phyloP scores from a whole-genome alignment of 306 rosid genomes.

The Lathyrus aphaca region DNA sequence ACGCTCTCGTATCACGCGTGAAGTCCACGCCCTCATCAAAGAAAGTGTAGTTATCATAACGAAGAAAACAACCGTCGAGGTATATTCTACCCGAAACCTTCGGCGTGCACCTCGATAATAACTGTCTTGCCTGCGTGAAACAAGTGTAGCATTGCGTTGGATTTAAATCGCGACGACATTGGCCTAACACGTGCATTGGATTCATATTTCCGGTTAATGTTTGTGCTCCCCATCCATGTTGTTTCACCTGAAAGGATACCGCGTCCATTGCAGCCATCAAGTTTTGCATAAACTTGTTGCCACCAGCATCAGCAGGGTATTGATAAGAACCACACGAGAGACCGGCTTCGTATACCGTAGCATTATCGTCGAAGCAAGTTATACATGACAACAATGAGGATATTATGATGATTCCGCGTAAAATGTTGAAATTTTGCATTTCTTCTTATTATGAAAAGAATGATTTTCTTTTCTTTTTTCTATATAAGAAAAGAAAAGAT shows the following conservation, averaged over 20 bases:
- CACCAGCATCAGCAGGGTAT: not conserved
- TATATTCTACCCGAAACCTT: constrained; percentile 44
- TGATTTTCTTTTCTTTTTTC: not conserved
- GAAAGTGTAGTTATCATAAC: constrained; percentile 52
- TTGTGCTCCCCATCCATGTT: constrained; percentile 36
- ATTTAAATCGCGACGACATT: constrained; percentile 49
- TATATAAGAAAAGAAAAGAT: not conserved
- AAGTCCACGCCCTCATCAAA: constrained; percentile 33
- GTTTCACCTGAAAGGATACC: constrained; percentile 37
- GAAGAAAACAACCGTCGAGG: constrained; percentile 62
- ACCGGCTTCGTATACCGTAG: constrained; percentile 10
- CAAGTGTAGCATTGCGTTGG: constrained; percentile 43
- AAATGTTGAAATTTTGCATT: constrained; percentile 37
- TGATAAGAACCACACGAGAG: constrained; percentile 40
- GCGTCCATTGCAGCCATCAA: constrained; percentile 39
- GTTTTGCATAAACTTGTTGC: constrained; percentile 9
- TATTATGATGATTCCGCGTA: constrained; percentile 19
- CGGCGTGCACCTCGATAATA: constrained; percentile 49
- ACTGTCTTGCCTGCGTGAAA: constrained; percentile 35
- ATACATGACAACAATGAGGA: not conserved
- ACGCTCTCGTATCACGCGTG: constrained; percentile 20
- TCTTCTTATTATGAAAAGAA: constrained; percentile 4
- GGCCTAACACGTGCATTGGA: constrained; percentile 45
- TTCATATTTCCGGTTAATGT: not conserved
- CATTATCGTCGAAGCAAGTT: constrained; percentile 13